Evolutionary conservation across 2,329 filamentous ascomycete species (phyloP).

Genomic region (Talaromyces sp.): DNA sequence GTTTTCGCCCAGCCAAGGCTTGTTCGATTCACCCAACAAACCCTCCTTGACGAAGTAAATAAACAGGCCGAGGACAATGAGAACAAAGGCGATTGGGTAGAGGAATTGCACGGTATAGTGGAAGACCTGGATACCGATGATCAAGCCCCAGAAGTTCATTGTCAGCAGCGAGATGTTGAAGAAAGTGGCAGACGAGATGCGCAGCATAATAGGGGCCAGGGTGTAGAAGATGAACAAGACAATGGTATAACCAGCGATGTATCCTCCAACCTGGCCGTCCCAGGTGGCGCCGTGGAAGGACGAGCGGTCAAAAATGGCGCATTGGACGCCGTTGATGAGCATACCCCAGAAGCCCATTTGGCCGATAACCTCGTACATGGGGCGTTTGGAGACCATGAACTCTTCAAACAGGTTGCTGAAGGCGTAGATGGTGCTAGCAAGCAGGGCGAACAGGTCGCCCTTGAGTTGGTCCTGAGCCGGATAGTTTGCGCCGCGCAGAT

Average conservation of each 20-base stretch:
- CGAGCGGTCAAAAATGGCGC: constrained; percentile 81
- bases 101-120: constrained; percentile 74
- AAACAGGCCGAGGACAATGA: constrained; percentile 79
- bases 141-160: constrained; percentile 93
- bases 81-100: constrained; percentile 91
- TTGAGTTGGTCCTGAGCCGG: constrained; percentile 63
- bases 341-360: constrained; percentile 85
- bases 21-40: constrained; percentile 78
- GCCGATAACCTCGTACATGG: constrained; percentile 87
- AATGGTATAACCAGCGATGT: constrained; percentile 81
- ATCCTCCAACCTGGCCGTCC: constrained; percentile 66
- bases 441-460: constrained; percentile 84
- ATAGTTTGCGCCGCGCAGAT: constrained; percentile 63
- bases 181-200: constrained; percentile 85
- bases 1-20: constrained; percentile 87
- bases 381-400: constrained; percentile 80
- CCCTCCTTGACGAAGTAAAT: constrained; percentile 82
- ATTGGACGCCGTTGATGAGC: constrained; percentile 85
- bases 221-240: constrained; percentile 81
- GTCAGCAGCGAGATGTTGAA: constrained; percentile 95
- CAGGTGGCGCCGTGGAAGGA: constrained; percentile 62
- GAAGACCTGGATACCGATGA: constrained; percentile 86
- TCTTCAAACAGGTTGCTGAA: constrained; percentile 88
- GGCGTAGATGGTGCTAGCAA: constrained; percentile 87
- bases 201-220: constrained; percentile 77